A percentile compares a stretch with the other conserved stretches of the same genome.
Conservation (phyloP, 108 stramenopile species). For the Seminavis robusta region DNA sequence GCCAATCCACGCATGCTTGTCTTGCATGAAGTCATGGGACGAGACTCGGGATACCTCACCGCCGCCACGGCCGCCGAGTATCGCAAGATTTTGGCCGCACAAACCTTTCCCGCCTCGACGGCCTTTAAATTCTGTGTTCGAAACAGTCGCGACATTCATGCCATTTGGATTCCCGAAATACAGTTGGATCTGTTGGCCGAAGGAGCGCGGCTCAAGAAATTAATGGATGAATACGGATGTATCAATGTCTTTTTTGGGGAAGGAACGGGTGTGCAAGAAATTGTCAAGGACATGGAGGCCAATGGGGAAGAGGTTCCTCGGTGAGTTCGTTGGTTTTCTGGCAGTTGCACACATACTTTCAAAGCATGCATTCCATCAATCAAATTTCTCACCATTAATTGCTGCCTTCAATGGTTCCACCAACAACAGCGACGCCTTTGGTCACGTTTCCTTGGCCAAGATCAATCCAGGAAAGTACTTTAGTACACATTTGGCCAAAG, state of each 20-base stretch:
- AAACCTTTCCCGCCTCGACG: conserved; percentile 27
- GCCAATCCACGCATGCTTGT: conserved; percentile 93
- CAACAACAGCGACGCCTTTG: conserved; percentile 95
- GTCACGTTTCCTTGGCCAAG: conserved; percentile 83
- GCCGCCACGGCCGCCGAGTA: conserved; percentile 79
- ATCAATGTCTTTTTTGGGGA: conserved; percentile 92
- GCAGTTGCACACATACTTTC: too few species aligned
- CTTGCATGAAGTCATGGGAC: conserved; percentile 91
- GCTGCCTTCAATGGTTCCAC: too few species aligned
- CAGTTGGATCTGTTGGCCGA: conserved; percentile 67
- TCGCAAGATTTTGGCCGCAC: conserved; percentile 47
- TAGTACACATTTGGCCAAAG: conserved; percentile 62
- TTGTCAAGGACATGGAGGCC: conserved; percentile 78
- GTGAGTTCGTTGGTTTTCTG: too few species aligned
- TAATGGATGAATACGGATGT: conserved; percentile 85
- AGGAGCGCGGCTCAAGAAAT: conserved; percentile 69
- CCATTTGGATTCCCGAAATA: conserved; percentile 89
- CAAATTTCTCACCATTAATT: too few species aligned
- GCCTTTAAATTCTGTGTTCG: conserved; percentile 36
- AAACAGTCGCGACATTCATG: conserved; percentile 77
- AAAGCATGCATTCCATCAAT: too few species aligned
- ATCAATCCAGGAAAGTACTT: conserved; percentile 89
- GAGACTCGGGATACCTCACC: conserved; percentile 85
- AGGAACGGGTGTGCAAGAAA: conserved; percentile 84
- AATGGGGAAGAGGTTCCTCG: conserved; percentile 38